Evolutionary conservation across 306 rosid species (phyloP), one percentile per base, ranked within the genome.

Genomic region (Trifolium pratense): DNA sequence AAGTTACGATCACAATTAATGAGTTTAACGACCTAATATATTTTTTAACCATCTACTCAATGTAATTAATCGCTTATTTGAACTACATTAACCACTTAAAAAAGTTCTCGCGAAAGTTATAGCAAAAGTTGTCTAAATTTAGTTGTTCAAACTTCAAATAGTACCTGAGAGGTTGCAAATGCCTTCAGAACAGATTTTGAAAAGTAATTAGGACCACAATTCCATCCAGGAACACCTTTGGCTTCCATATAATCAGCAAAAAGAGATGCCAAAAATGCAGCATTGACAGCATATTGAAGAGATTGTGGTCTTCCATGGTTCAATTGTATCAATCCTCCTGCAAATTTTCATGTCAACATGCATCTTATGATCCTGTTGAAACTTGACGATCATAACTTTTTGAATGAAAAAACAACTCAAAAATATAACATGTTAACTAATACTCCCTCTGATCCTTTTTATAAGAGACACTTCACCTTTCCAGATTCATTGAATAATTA

Each of bases 121-220:
- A 0, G 55, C 21, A 14, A 45, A 45, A 45, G 16, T 12, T 45
- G 17, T 45, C 17, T 14, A 5, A 51, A 51, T 51, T 51, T 51
- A 9, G 9, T 9, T 17, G 21, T 16, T 51, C 23, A 51, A 51
- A 51, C 23, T n/a, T n/a, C n/a, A n/a, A n/a, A n/a, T n/a, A 5
- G 15, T 49, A 86, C 94, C 89, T 89, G 94, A 42, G 94, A 89
- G 66, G 94, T 76, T 58, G 96, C 86, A 14, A 87, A 87, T 6
- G 29, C 8, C 69, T 83, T 83, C 10, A 86, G 79, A 79, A 70
- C 74, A 12, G 53, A 29, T 2, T 43, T 7, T 46, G 79, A n/a
- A 29, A 86, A 40, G 58, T 15, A 87, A 9, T 45, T 46, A 43
- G 82, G 25, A 63, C 92, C 88, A 14, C 92, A 87, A 18, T 75